Evolutionary conservation across 2,329 filamentous ascomycete genomes (phyloP).

Genomic region (Alternaria sp.): DNA sequence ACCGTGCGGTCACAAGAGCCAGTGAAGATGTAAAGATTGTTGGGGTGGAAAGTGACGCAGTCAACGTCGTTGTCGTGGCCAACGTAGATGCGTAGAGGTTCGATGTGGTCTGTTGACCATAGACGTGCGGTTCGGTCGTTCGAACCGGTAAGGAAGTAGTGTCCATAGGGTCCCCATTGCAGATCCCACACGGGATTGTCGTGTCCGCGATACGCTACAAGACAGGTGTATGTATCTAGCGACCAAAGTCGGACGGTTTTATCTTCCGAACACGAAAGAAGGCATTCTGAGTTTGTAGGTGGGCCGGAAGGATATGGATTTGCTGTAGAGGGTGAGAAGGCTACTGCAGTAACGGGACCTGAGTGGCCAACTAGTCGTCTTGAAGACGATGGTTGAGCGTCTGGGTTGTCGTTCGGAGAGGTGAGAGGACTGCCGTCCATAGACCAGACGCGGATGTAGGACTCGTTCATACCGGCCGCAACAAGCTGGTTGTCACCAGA

Average conservation of each 20-base stretch:
- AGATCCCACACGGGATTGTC: constrained; percentile 89
- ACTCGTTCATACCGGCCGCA: constrained; percentile 89
- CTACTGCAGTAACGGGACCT: constrained; percentile 85
- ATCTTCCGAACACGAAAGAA: constrained; percentile 88
- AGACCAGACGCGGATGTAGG: constrained; percentile 94
- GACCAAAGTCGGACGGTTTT: constrained; percentile 92
- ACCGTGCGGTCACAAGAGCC: constrained; percentile 92
- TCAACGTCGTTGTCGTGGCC: constrained; percentile 96
- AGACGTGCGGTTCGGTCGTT: constrained; percentile 90
- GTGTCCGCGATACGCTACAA: constrained; percentile 94
- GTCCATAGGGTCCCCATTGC: constrained; percentile 88
- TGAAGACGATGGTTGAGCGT: constrained; percentile 71
- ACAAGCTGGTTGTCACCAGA: constrained; percentile 88
- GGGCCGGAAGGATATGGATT: constrained; percentile 58
- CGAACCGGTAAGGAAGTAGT: constrained; percentile 90
- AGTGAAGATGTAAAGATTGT: constrained; percentile 92
- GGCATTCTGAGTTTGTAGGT: constrained; percentile 72
- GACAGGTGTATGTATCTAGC: constrained; percentile 86
- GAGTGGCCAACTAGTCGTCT: constrained; percentile 84
- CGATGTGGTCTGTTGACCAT: constrained; percentile 93
- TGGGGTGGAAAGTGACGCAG: constrained; percentile 90
- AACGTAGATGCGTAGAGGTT: constrained; percentile 84
- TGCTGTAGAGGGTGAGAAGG: constrained; percentile 78
- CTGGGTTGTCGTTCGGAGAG: constrained; percentile 65
- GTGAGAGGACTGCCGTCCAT: constrained; percentile 83